Conservation (phyloP, 169 alveolate genomes). For the Plasmodium adleri region DNA sequence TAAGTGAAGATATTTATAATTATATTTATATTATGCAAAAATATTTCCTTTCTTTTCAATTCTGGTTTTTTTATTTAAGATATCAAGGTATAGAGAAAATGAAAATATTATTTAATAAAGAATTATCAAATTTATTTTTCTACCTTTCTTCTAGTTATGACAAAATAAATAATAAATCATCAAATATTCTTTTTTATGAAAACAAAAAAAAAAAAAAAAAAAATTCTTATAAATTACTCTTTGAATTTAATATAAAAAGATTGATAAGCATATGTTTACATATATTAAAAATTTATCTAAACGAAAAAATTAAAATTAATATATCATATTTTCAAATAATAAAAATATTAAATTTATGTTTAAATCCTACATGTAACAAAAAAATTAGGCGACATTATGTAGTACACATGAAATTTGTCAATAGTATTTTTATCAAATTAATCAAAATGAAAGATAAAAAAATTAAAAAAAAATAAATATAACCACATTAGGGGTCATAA, state of each 20-base stretch:
- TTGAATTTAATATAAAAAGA: slow-evolving; percentile 18
- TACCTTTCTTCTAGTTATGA: neutral
- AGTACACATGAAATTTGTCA: slow-evolving; percentile 1
- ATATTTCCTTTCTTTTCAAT: slow-evolving; percentile 48
- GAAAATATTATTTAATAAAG: slow-evolving; percentile 29
- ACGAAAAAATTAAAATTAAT: slow-evolving; percentile 27
- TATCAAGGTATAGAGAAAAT: slow-evolving; percentile 45
- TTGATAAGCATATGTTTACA: slow-evolving; percentile 22
- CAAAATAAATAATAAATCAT: slow-evolving; percentile 2
- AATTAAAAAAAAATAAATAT: neutral
- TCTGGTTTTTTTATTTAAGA: slow-evolving; percentile 39
- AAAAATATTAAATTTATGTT: slow-evolving; percentile 38
- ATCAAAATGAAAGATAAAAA: neutral
- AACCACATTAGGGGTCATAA: neutral
- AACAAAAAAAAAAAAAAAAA: neutral
- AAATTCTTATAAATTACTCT: neutral
- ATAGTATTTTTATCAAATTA: slow-evolving; percentile 15
- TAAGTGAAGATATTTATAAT: slow-evolving; percentile 60
- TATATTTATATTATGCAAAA: slow-evolving; percentile 51
- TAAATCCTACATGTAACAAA: slow-evolving; percentile 26
- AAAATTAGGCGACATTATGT: slow-evolving; percentile 27
- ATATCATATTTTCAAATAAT: slow-evolving; percentile 19
- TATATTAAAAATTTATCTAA: slow-evolving; percentile 28
- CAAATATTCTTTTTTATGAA: neutral
- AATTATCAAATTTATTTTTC: slow-evolving; percentile 21